Base-by-base conservation (phyloP, 306 rosid genomes). In the Begonia masoniana region DNA sequence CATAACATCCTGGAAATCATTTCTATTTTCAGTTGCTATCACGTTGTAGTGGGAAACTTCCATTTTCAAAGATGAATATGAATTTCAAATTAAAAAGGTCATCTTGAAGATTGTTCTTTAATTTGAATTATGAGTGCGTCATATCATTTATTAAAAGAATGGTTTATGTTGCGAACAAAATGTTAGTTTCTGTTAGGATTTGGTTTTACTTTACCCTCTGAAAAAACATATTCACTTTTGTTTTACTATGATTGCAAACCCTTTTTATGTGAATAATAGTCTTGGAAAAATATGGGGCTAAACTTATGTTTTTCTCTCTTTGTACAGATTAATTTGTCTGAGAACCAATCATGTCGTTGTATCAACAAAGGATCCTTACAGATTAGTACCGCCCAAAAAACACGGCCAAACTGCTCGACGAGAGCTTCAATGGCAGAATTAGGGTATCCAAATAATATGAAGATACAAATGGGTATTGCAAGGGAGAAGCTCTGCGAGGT, bases 401-500 rank as follows among this genome's bases (percentile, higher is more conserved):
- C 61, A 13, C 46, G 41, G 9, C 47, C 59, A 16, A 54, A 16
- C 26, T 60, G 41, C 10, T 43, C 64, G 13, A 6, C 43, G 65
- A 67, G 58, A 67, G 69, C 24, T 5, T 51, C 67, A 47, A 61
- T 74, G 72, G 52, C 69, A 9, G 56, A 62, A 39, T 63, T 42
- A 48, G 65, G 58, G 3, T 74, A 60, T 54, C 57, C 73, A 7
- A 47, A 63, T 13, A 49, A 56, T n/a, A 43, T 24, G 39, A 63
- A 19, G 23, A 51, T 45, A 56, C 47, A 60, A 46, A 46, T 71
- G 21, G 50, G 7, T 36, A 19, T 23, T 10, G 54, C 46, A 43
- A 73, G 63, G 62, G 72, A 64, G 64, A 71, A 67, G 74, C 26
- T 74, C 43, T 50, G 51, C 63, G 71, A 74, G 55, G 59, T 57